phyloP scores from a whole-genome alignment of 495 filamentous ascomycete genomes.

The Aspergillus conjunctus region DNA sequence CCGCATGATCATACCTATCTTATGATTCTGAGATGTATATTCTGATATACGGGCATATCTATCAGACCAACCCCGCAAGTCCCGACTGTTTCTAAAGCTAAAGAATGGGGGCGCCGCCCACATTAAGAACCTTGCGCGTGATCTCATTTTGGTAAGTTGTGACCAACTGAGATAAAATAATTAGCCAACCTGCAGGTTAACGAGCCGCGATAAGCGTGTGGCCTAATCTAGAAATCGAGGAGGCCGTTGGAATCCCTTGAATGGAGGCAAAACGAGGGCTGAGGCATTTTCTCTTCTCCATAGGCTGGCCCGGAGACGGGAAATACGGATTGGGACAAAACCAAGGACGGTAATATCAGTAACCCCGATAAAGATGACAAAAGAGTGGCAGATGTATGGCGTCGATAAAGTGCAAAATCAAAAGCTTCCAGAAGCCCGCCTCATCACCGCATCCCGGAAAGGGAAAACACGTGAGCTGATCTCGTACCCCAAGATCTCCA shows the following conservation, averaged over 20 bases:
- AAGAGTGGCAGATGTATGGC: too few relatives aligned
- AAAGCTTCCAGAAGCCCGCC: not conserved
- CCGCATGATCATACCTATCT: not conserved
- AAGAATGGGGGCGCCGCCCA: not conserved
- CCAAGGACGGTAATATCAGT: too few relatives aligned
- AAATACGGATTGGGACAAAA: too few relatives aligned
- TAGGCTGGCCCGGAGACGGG: too few relatives aligned
- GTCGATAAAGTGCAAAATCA: not conserved
- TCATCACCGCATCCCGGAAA: not conserved
- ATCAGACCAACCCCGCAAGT: not conserved
- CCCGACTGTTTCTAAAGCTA: not conserved
- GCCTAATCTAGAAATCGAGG: not conserved
- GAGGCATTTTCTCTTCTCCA: too few relatives aligned
- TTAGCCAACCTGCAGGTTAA: not conserved
- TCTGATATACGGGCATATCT: too few relatives aligned
- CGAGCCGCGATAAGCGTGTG: slow-evolving; percentile 7
- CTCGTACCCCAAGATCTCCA: not conserved
- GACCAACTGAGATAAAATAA: not conserved
- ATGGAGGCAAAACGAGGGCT: not conserved
- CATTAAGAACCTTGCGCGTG: not conserved
- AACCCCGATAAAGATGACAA: too few relatives aligned
- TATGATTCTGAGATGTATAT: not conserved
- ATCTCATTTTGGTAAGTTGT: not conserved
- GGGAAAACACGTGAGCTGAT: not conserved
- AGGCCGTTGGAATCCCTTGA: not conserved